Conservation (phyloP, 106 monocot genomes). For the Amphibolis antarctica region DNA sequence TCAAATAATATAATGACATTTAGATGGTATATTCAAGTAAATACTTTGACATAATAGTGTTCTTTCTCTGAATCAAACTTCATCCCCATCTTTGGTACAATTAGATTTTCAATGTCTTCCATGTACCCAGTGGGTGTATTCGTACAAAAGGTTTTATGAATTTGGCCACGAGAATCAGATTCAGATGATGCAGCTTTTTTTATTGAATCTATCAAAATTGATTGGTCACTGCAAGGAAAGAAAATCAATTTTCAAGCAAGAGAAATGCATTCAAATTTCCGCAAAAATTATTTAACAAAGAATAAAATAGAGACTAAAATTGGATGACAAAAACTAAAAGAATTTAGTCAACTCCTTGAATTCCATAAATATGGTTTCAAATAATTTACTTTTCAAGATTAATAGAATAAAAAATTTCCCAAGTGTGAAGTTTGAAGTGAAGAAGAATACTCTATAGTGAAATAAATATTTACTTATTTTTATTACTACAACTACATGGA, state of each 20-base stretch:
- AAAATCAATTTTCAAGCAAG: background rate
- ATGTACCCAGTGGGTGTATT: background rate
- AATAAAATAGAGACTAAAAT: too few relatives aligned
- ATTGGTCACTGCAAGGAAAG: background rate
- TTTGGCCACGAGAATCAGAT: background rate
- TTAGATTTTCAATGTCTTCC: constrained; percentile 5
- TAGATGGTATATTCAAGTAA: background rate
- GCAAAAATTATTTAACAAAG: too few relatives aligned
- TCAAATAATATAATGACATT: background rate
- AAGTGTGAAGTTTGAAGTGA: too few relatives aligned
- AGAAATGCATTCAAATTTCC: background rate
- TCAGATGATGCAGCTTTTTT: background rate
- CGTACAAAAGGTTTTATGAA: constrained; percentile 1
- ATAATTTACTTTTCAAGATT: too few relatives aligned
- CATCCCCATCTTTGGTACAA: constrained; percentile 8
- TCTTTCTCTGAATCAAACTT: constrained; percentile 8
- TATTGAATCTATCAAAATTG: constrained; percentile 1
- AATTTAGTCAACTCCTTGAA: too few relatives aligned
- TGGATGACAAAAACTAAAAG: too few relatives aligned
- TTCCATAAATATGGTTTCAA: too few relatives aligned
- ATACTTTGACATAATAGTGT: constrained; percentile 14
- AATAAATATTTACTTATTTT: too few relatives aligned
- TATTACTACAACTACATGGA: too few relatives aligned
- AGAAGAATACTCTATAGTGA: too few relatives aligned
- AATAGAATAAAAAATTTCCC: too few relatives aligned